Conservation (phyloP, 2,329 filamentous ascomycete genomes). For the Cordyceps fumosorosea region DNA sequence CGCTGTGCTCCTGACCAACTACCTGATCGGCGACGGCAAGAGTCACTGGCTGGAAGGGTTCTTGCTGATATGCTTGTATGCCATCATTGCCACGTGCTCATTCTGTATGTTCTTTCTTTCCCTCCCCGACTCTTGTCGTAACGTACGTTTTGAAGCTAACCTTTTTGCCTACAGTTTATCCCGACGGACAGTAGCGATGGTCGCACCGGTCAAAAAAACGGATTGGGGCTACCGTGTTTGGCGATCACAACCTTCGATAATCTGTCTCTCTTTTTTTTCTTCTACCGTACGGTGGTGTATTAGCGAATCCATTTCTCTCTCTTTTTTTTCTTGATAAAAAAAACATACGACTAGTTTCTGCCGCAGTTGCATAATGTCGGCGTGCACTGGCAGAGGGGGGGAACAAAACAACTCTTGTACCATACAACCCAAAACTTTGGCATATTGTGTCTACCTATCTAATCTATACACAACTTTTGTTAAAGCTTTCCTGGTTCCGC, state of each 20-base stretch:
- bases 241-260: not conserved
- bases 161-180: not conserved
- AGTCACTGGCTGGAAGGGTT: slow-evolving; percentile 78
- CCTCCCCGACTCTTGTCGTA: too few relatives aligned
- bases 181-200: not conserved
- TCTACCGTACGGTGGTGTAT: not conserved
- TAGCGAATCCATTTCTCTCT: not conserved
- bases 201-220: not conserved
- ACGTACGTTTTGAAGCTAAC: not conserved
- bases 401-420: not conserved
- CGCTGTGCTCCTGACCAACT: slow-evolving; percentile 73
- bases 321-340: not conserved
- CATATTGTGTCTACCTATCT: not conserved
- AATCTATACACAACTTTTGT: not conserved
- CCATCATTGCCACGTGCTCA: slow-evolving; percentile 68
- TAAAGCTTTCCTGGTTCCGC: not conserved
- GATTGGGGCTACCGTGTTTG: not conserved
- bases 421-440: not conserved
- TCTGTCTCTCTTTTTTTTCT: not conserved
- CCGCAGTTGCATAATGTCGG: not conserved
- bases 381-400: not conserved
- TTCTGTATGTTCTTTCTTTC: slow-evolving; percentile 43
- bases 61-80: slow-evolving; percentile 68
- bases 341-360: too few relatives aligned
- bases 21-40: slow-evolving; percentile 74